phyloP scores from a whole-genome alignment of 2,329 filamentous ascomycete genomes.

The Epichloe elymi region DNA sequence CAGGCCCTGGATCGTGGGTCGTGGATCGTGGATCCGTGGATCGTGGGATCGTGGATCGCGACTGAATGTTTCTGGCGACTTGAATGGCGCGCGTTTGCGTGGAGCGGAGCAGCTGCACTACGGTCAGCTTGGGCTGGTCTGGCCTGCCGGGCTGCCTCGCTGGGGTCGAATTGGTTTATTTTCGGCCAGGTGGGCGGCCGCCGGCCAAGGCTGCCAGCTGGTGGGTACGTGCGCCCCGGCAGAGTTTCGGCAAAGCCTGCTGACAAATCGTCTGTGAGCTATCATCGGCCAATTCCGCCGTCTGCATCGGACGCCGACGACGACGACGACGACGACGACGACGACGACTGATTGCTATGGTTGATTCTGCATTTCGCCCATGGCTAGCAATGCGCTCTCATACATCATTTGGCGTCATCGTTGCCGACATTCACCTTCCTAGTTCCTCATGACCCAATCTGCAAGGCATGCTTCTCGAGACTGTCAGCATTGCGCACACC shows the following conservation, averaged over 20 bases:
- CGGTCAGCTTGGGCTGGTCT: not conserved
- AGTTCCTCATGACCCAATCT: not conserved
- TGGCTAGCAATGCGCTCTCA: not conserved
- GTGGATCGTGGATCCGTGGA: too few relatives aligned
- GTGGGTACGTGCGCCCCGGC: not conserved
- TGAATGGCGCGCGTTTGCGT: conserved; percentile 8
- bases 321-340: not conserved
- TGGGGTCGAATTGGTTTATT: conserved; percentile 2
- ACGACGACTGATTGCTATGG: not conserved
- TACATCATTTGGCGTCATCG: not conserved
- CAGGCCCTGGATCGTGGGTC: not conserved
- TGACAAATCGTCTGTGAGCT: not conserved
- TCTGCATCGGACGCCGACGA: not conserved
- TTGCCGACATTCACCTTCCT: not conserved
- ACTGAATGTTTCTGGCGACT: conserved; percentile 4
- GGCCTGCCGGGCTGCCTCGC: conserved; percentile 1
- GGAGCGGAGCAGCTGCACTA: not conserved
- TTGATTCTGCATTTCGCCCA: not conserved
- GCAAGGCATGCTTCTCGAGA: not conserved
- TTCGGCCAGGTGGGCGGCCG: not conserved
- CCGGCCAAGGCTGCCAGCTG: not conserved
- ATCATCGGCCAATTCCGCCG: not conserved
- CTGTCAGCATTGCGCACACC: not conserved
- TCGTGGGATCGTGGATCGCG: not conserved
- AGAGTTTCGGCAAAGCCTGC: not conserved